Evolutionary conservation across 257 asterid species (phyloP).

Genomic region (Solanum ossicruentum): DNA sequence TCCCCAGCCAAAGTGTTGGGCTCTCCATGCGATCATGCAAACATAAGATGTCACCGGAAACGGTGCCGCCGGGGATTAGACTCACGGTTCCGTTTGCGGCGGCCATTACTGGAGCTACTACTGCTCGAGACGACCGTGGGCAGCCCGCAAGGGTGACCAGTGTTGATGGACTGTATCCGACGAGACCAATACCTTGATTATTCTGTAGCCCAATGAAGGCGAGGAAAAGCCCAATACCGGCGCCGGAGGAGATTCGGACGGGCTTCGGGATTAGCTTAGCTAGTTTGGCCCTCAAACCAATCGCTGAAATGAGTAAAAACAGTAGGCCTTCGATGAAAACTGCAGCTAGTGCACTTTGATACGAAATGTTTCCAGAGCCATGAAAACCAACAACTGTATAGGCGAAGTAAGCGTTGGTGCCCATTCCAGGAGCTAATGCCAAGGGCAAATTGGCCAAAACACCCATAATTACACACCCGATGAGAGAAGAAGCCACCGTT

Average conservation of each 20-base stretch:
- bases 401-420: slow-evolving; percentile 82
- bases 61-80: slow-evolving; percentile 51
- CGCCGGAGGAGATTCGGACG: slow-evolving; percentile 72
- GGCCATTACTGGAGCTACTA: slow-evolving; percentile 49
- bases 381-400: slow-evolving; percentile 93
- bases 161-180: slow-evolving; percentile 75
- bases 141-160: slow-evolving; percentile 81
- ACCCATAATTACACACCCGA: slow-evolving; percentile 85
- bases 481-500: slow-evolving; percentile 66
- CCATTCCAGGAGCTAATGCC: slow-evolving; percentile 93
- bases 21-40: slow-evolving; percentile 78
- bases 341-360: slow-evolving; percentile 74
- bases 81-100: slow-evolving; percentile 46
- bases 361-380: slow-evolving; percentile 71
- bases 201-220: slow-evolving; percentile 82
- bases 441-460: slow-evolving; percentile 61
- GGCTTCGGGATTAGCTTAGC: slow-evolving; percentile 78
- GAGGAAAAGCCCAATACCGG: slow-evolving; percentile 82
- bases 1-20: slow-evolving; percentile 76
- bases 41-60: slow-evolving; percentile 68
- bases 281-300: slow-evolving; percentile 64
- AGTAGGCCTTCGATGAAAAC: slow-evolving; percentile 74
- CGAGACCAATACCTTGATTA: slow-evolving; percentile 71
- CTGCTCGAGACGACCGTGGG: slow-evolving; percentile 39
- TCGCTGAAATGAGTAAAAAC: slow-evolving; percentile 55